Percentiles rank a stretch among this genome's conserved stretches.
These are phyloP conservation scores for Aspergillus melleus DNA, from an alignment of 2,329 filamentous ascomycete species.

Conservation along the genomic window DNA sequence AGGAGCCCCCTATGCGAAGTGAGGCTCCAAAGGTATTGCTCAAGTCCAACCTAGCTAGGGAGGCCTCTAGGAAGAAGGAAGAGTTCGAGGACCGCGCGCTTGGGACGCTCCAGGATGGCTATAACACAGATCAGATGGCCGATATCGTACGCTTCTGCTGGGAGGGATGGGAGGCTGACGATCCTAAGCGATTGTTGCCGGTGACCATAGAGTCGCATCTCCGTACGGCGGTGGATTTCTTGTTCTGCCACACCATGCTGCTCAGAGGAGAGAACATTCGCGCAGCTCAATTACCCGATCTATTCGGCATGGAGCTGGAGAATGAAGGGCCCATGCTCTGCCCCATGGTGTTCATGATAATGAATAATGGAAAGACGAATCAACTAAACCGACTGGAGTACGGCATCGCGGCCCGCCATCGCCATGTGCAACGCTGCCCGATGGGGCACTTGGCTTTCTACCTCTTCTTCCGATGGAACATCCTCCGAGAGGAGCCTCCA, in stretches of 20 bases:
- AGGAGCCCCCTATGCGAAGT: no score
- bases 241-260: neutral
- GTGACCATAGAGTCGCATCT: neutral
- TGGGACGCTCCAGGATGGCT: no score
- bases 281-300: neutral
- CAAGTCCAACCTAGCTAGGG: no score
- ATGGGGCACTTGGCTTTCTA: neutral
- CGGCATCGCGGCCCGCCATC: neutral
- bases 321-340: neutral
- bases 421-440: neutral
- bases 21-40: no score
- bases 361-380: neutral
- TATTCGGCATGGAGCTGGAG: neutral
- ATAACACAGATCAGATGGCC: no score
- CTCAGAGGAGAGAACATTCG: neutral
- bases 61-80: no score
- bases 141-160: no score
- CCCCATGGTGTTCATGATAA: neutral
- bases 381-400: neutral
- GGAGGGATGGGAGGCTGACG: no score
- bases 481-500: neutral
- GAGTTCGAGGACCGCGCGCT: no score
- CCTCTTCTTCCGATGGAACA: neutral
- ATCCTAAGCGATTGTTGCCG: no score
- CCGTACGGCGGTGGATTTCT: neutral